phyloP scores from a whole-genome alignment of 768 basidiomycete genomes.

The Mycena indigotica region DNA sequence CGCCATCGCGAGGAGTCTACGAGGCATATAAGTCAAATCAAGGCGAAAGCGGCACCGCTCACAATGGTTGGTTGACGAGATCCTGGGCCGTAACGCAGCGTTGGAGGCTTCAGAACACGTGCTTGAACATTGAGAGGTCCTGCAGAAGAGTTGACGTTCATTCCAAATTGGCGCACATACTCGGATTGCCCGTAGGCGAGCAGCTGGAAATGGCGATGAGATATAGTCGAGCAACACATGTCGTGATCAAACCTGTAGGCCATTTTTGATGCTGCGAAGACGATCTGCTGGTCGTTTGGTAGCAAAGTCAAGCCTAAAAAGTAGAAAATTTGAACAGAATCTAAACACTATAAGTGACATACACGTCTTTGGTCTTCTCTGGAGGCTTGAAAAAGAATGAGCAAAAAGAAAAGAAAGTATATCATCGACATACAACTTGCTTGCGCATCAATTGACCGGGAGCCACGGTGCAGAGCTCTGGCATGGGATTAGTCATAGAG shows the following conservation, averaged over 20 bases:
- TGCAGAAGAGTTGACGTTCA: slow-evolving; percentile 53
- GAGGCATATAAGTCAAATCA: slow-evolving; percentile 6
- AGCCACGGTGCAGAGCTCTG: slow-evolving; percentile 58
- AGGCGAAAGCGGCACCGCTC: slow-evolving; percentile 26
- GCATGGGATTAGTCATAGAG: background rate
- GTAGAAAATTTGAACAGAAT: background rate
- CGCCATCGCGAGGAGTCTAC: slow-evolving; percentile 63
- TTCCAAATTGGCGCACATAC: slow-evolving; percentile 74
- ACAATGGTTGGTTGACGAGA: slow-evolving; percentile 62
- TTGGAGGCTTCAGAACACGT: slow-evolving; percentile 65
- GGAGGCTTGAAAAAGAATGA: slow-evolving; percentile 38
- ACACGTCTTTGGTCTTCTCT: slow-evolving; percentile 62
- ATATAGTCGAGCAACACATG: background rate
- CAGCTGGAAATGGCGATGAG: slow-evolving; percentile 39
- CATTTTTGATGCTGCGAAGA: slow-evolving; percentile 53
- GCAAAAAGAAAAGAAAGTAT: background rate
- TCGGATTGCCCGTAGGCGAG: slow-evolving; percentile 73
- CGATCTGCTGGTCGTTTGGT: slow-evolving; percentile 63
- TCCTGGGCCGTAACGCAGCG: slow-evolving; percentile 62
- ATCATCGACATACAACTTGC: slow-evolving; percentile 49
- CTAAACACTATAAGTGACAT: background rate
- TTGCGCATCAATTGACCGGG: slow-evolving; percentile 72
- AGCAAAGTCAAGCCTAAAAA: slow-evolving; percentile 51
- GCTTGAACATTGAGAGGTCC: slow-evolving; percentile 63
- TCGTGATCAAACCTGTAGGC: slow-evolving; percentile 46